Evolutionary conservation across 148 eudicot genomes (phyloP).

Genomic region (Agrostemma githago): DNA sequence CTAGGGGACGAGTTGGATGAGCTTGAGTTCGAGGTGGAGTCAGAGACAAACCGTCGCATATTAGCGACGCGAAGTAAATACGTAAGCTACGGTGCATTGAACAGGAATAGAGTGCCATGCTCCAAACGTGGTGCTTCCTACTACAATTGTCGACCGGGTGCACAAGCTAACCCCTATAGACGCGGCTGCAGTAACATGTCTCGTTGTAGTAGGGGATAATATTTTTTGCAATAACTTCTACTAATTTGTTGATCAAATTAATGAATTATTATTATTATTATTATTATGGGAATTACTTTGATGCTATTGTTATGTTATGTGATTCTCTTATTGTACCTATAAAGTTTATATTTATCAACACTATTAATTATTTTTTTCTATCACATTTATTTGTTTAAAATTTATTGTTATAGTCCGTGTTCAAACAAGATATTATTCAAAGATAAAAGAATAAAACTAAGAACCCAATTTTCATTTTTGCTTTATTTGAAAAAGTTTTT

Average conservation of each 20-base stretch:
- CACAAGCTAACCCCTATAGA: conserved; percentile 53
- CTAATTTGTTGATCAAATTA: background rate
- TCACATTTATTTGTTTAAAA: too few relatives aligned
- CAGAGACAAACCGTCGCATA: conserved; percentile 28
- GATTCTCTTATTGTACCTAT: background rate
- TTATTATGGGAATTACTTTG: background rate
- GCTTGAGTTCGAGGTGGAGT: conserved; percentile 25
- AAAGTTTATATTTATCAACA: background rate
- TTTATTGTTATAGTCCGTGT: too few relatives aligned
- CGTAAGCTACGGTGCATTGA: conserved; percentile 59
- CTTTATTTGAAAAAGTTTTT: too few relatives aligned
- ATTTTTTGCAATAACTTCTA: background rate
- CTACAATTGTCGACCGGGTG: conserved; percentile 55
- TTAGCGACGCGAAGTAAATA: conserved; percentile 18
- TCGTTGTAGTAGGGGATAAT: conserved; percentile 42
- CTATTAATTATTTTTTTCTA: too few relatives aligned
- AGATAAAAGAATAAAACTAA: too few relatives aligned
- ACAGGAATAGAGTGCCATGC: conserved; percentile 49
- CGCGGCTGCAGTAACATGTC: conserved; percentile 66
- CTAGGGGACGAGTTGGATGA: conserved; percentile 21
- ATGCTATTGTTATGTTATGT: background rate
- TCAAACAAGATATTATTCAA: too few relatives aligned
- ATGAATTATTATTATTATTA: too few relatives aligned
- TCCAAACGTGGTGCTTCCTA: conserved; percentile 60
- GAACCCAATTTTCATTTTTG: too few relatives aligned